Conservation (phyloP, 2,329 filamentous ascomycete species). For the Clathrospora elynae region DNA sequence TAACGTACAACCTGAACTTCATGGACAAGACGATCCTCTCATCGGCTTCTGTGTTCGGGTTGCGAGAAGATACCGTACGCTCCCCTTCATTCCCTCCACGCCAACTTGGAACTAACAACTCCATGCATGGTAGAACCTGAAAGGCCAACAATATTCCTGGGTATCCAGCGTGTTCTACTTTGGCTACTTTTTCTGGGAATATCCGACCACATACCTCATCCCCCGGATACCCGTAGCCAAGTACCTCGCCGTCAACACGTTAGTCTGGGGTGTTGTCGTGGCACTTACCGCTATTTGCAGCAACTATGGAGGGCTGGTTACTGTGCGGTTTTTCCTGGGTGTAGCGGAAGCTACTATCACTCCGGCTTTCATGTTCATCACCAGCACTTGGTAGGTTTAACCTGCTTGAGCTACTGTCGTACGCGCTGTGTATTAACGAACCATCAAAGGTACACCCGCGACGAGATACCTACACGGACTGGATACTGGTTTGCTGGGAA, state of each 20-base stretch:
- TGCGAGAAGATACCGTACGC: conserved; percentile 36
- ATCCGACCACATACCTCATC: conserved; percentile 27
- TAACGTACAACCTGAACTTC: conserved; percentile 65
- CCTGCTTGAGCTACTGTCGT: no score
- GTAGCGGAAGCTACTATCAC: conserved; percentile 18
- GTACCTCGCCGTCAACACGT: conserved; percentile 22
- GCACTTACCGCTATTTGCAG: conserved; percentile 31
- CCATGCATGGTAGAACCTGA: no score
- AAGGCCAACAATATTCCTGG: conserved; percentile 65
- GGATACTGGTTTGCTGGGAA: conserved; percentile 52
- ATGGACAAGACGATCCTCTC: conserved; percentile 62
- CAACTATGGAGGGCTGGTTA: conserved; percentile 21
- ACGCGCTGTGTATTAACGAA: no score
- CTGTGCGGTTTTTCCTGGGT: conserved; percentile 24
- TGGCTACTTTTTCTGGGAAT: conserved; percentile 42
- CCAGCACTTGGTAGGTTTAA: conserved; percentile 32
- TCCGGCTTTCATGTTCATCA: conserved; percentile 34
- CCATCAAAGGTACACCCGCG: no score
- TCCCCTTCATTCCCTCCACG: no score
- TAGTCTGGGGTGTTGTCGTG: conserved; percentile 47
- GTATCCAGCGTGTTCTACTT: conserved; percentile 61
- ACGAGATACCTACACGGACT: conserved; percentile 43
- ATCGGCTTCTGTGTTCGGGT: conserved; percentile 62
- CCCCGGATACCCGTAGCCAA: conserved; percentile 31
- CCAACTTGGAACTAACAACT: no score